Evolutionary conservation across 768 basidiomycete species (phyloP), one percentile per base, ranked within the genome.

Genomic region (Obba rivulosa): DNA sequence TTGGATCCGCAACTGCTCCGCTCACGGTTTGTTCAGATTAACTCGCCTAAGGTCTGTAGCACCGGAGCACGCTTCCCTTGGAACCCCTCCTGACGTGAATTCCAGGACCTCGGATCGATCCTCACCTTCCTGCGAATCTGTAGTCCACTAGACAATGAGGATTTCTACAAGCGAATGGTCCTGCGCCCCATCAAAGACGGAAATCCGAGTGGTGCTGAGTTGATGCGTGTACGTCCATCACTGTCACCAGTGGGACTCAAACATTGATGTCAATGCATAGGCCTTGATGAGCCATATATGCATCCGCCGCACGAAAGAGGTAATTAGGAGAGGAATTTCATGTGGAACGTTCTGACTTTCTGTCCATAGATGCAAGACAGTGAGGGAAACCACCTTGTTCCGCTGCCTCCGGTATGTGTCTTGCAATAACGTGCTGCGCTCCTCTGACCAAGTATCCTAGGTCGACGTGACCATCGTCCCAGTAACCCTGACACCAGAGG

Each of bases 71-170:
- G 34, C 20, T 24, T 24, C 8, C 35, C 16, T 37, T n/a, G 11
- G 18, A 5, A 17, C 17, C 8, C 21, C 11, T 48, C 20, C 13
- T 25, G 24, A 10, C 18, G 34, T 18, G 42, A 22, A 21, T 21
- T 45, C n/a, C 53, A 91, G 84, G 92, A 95, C 66, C 79, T 96
- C 17, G 91, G 93, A 3, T 88, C 92, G 9, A 70, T 94, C 43
- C 68, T 96, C 20, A 83, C 80, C 2, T 96, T 96, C 68, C 74
- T 95, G 31, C 77, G 72, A 60, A 81, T 95, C n/a, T 96, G 93
- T 60, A 75, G 69, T 34, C 93, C 93, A 0, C 68, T 96, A 5
- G 88, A 94, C 61, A 77, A 89, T 9, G 82, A 85, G 44, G 85
- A 90, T 48, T 85, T 86, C 58, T 95, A 81, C 74, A 88, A 85